Base-by-base conservation (phyloP, 306 rosid genomes). In the Trichosanthes cucumerina region DNA sequence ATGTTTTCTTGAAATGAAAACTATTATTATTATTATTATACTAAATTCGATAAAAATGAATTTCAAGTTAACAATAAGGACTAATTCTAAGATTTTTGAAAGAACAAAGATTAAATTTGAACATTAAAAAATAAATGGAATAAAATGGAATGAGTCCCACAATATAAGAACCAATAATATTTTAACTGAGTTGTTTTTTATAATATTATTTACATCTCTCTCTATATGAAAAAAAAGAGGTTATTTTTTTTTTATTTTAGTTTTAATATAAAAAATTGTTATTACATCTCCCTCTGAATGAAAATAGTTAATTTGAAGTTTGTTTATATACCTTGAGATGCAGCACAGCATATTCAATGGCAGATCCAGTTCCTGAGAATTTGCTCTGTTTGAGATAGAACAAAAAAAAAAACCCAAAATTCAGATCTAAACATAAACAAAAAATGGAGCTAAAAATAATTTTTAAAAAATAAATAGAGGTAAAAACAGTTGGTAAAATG, bases 301-400 rank as follows among this genome's bases (percentile, higher is more conserved):
- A 7, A 75, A 36, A 15, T 19, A 4, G 18, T 44, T 3, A 36
- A 36, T 33, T 33, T 39, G 6, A 39, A 57, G 68, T 60, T 60
- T 23, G 26, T 47, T 52, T 44, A 49, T 24, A 24, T 87, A 92
- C 98, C 98, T 95, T 95, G 81, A 95, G 97, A 82, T 88, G 93
- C 82, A 92, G 69, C 60, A 92, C 97, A 18, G 97, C 97, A 54
- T 87, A 95, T 83, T 95, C 98, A 79, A 95, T 72, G 16, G 98
- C 98, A 33, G 98, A 74, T 2, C 98, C 98, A 39, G 84, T 1
- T 76, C 97, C 98, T 53, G 96, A 7, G 77, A 80, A 91, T 76
- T 52, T 95, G 41, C 43, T 9, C 98, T 93, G 86, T 80, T 70
- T 73, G 49, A 33, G 82, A 4, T 24, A 38, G 19, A 75, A 52